Base-by-base conservation (phyloP, 192 early-diverging fungal genomes). In the Coemansia sp. region DNA sequence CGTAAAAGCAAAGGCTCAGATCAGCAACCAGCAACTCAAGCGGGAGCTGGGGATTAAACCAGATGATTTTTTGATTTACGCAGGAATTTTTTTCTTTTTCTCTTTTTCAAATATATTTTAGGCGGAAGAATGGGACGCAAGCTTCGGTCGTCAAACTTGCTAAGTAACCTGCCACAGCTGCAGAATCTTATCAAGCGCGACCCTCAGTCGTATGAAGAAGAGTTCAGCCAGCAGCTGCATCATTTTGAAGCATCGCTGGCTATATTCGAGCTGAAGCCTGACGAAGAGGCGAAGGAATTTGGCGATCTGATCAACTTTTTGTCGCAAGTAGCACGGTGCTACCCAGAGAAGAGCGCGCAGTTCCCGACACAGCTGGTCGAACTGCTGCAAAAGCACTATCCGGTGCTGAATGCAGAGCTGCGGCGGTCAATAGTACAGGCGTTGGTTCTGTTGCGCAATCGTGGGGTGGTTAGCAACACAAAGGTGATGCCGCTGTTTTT, bases 151-250 rank as follows among this genome's bases (percentile, higher is more conserved):
- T 50, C 67, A 10, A 69, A 70, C 53, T 58, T 76, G 49, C 72
- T 76, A 5, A 76, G 54, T 69, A 78, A 99, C 85, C 84, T 99
- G 55, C 92, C 97, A 33, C 95, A 98, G 79, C 83, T 99, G 55
- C 97, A 99, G 80, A 99, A 99, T 76, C 83, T 96, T 44, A 93
- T 99, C 72, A 95, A 96, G 73, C 82, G 97, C 28, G 97, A 99
- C 68, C 87, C 94, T 8, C 68, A 69, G 50, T 95, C 94, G 14
- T 99, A 99, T 81, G 80, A 83, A 47, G 90, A 93, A 40, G 97
- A 99, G 80, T 99, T 99, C 61, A 61, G 83, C 44, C 92, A 92
- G 70, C 97, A 99, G 79, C 84, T 86, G 69, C 80, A 91, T 61
- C 94, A 99, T 75, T 97, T 87, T 81, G 87, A 93, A 63, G 86